Evolutionary conservation across 176 grass and related monocot genomes (phyloP).

Genomic region (Musa troglodytarum): DNA sequence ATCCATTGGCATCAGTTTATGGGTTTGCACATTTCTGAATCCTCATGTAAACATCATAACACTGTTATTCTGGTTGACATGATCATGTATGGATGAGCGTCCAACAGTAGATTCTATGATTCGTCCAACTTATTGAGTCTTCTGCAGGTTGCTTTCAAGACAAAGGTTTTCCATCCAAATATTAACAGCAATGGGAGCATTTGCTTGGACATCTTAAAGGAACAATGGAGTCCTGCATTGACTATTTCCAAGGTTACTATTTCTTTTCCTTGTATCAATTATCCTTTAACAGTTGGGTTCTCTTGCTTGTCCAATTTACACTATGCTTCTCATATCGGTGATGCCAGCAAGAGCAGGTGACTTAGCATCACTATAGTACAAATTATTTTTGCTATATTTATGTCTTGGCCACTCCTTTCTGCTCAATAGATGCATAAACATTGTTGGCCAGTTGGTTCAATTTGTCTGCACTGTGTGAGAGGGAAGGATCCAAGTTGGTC

Average conservation of each 20-base stretch:
- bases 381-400: too few species aligned
- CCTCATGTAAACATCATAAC: not conserved
- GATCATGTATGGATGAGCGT: not conserved
- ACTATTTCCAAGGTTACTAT: slow-evolving; percentile 12
- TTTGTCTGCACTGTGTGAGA: too few species aligned
- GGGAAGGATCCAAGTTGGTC: too few species aligned
- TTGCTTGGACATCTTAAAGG: slow-evolving; percentile 13
- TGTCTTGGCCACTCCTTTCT: too few species aligned
- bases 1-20: not conserved
- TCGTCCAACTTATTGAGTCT: not conserved
- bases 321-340: not conserved
- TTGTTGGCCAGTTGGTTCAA: too few species aligned
- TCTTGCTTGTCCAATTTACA: not conserved
- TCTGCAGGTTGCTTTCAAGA: slow-evolving; percentile 19
- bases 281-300: not conserved
- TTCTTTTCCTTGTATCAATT: not conserved
- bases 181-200: slow-evolving; percentile 16
- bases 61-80: not conserved
- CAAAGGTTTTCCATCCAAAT: slow-evolving; percentile 19
- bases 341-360: too few species aligned
- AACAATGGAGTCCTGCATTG: slow-evolving; percentile 17
- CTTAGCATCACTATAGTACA: too few species aligned
- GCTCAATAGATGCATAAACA: too few species aligned
- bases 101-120: not conserved
- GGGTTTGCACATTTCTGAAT: too few species aligned